Base-by-base conservation (phyloP, 805 yeast species). In the Starmera amethionina region DNA sequence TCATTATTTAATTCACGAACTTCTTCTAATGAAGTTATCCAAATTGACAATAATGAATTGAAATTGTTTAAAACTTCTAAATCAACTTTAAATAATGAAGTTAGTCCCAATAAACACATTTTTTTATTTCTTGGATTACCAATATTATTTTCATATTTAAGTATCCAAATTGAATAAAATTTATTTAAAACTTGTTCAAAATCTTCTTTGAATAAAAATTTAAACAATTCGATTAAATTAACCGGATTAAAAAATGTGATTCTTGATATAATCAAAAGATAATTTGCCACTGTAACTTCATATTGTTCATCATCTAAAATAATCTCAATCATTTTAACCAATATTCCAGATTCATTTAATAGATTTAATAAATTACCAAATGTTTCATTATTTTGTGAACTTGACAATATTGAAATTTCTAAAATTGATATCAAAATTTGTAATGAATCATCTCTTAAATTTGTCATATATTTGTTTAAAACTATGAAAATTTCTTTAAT, bases 71-170 rank as follows among this genome's bases (percentile, higher is more conserved):
- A 49, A 1, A 55, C 48, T 3, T 51, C 43, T 19, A 54, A 45
- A 2, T 65, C 64, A 1, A 70, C 60, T 27, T 68, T 58, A 11
- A 75, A 48, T 38, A 82, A 49, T 10, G 79, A 61, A 4, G 81
- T 62, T 8, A 83, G 56, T 0, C 85, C 93, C 43, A 85, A 56
- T 4, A 79, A 62, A 47, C 73, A 77, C 39, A 81, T 63, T 58
- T 90, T 90, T 45, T 82, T 76, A 48, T 77, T 75, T 43, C 85
- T 70, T 1, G 95, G 89, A 50, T 80, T 87, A 34, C 82, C 83
- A 42, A 84, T 72, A 43, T 75, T 74, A 47, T 58, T 55, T 27
- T 65, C 63, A 44, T 71, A 57, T 67, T 76, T 72, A 22, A 67
- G 63, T 33, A 66, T 59, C 65, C 72, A 67, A 13, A 58, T 50